phyloP scores from a whole-genome alignment of 2,329 filamentous ascomycete genomes.

The Neoscytalidium dimidiatum region DNA sequence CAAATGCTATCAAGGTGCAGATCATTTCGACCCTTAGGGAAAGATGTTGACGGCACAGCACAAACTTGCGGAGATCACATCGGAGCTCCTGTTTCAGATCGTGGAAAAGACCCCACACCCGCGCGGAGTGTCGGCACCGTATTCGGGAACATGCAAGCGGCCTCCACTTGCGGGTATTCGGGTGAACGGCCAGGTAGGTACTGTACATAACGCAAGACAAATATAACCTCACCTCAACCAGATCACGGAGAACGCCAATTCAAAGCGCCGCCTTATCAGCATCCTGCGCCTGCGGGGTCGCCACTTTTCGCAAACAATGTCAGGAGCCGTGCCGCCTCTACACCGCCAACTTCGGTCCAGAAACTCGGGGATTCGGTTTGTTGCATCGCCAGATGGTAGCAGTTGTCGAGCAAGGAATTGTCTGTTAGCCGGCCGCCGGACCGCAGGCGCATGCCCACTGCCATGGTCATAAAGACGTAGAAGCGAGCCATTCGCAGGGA shows the following conservation, averaged over 20 bases:
- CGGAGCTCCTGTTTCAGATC: not conserved
- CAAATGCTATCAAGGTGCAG: not conserved
- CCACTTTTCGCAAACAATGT: constrained; percentile 30
- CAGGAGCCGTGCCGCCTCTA: constrained; percentile 36
- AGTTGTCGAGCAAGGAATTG: constrained; percentile 36
- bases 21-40: not conserved
- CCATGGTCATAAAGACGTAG: constrained; percentile 40
- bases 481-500: constrained; percentile 38
- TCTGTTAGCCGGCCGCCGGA: constrained; percentile 28
- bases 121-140: not conserved
- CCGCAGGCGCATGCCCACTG: constrained; percentile 37
- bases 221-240: not conserved
- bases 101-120: not conserved
- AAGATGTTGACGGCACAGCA: not conserved
- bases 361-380: constrained; percentile 32
- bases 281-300: not conserved
- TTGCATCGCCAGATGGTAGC: constrained; percentile 39
- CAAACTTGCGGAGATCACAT: not conserved
- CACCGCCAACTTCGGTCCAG: constrained; percentile 35
- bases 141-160: not conserved
- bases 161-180: not conserved
- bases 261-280: not conserved
- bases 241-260: not conserved
- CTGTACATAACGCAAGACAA: not conserved
- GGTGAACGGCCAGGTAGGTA: not conserved